Evolutionary conservation across 441 rosid species (phyloP).

Genomic region (Erodium chrysanthum): DNA sequence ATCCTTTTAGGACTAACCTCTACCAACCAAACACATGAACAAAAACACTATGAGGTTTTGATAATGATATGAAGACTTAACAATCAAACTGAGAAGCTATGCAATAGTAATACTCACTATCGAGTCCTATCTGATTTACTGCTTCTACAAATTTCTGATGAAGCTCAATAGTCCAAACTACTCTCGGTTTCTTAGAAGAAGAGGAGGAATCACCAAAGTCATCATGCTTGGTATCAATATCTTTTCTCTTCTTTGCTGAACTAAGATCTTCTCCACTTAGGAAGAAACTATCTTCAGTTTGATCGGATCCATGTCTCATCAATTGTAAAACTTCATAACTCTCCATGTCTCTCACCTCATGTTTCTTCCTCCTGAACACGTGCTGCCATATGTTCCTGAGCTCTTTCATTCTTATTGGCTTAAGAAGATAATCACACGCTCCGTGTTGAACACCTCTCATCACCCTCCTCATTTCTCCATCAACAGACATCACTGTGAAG

Average conservation of each 20-base stretch:
- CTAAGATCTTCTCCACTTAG: conserved; percentile 35
- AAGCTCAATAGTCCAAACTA: conserved; percentile 57
- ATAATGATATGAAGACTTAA: background rate
- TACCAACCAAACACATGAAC: conserved; percentile 24
- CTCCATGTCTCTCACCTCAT: conserved; percentile 45
- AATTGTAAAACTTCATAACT: conserved; percentile 33
- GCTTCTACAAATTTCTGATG: conserved; percentile 64
- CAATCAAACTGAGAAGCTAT: conserved; percentile 17
- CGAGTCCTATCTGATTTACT: conserved; percentile 54
- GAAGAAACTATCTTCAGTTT: conserved; percentile 32
- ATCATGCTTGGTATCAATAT: conserved; percentile 38
- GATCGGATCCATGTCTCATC: conserved; percentile 39
- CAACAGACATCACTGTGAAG: conserved; percentile 55
- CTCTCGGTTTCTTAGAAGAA: conserved; percentile 46
- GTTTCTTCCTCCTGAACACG: conserved; percentile 46
- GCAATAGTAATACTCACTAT: conserved; percentile 37
- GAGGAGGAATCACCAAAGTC: conserved; percentile 31
- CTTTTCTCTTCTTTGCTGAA: conserved; percentile 41
- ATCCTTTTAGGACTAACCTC: conserved; percentile 76
- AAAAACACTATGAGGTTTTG: conserved; percentile 24
- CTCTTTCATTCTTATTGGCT: conserved; percentile 66
- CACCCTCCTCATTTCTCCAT: conserved; percentile 55
- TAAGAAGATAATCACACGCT: conserved; percentile 60
- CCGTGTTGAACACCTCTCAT: conserved; percentile 70
- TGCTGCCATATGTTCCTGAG: conserved; percentile 69